Base-by-base conservation (phyloP, 345 rosid genomes). In the Syzygium aromaticum region DNA sequence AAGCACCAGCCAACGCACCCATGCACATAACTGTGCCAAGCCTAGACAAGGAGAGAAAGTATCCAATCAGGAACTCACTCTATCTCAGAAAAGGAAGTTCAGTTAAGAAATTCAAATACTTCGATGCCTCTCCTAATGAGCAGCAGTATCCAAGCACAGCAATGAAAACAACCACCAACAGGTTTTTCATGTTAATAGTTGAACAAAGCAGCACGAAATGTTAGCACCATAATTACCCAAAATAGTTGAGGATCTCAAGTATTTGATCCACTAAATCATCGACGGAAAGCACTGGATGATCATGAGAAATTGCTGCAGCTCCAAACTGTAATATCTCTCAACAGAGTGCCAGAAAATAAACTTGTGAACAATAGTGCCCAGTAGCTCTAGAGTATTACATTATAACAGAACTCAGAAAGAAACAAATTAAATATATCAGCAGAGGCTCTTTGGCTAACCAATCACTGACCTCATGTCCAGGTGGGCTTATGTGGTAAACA, bases 1-100 rank as follows among this genome's bases (percentile, higher is more conserved):
- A 96, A 89, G 98, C 99, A 89, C 99, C 98, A 4, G 98, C 98
- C 23, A 97, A 95, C 73, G 95, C 95, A 86, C 98, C 99, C 96
- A 96, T 93, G 90, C 98, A 97, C 98, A 96, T 97, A 64, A 97
- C 98, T 53, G 95, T 90, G 84, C 94, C 96, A 86, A 96, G 97
- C 91, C 99, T 97, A 91, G 52, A 85, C 9, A 59, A 49, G 51
- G 43, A 80, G 30, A 54, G 33, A 57, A n/a, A 46, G 38, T 85
- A 80, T 73, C 53, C 77, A 86, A 82, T 90, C 67, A 92, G 87
- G 77, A 91, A 46, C 63, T 73, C 11, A 73, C 80, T 73, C 25
- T 73, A 33, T 73, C 80, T 33, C 80, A 73, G 46, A 73, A 33
- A 73, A 21, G 80, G 49, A 17, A 33, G 38, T 73, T 33, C 25